A percentile compares a stretch with the other conserved stretches of the same genome.
Conservation (phyloP, 257 asterid genomes). For the Paulownia fortunei region DNA sequence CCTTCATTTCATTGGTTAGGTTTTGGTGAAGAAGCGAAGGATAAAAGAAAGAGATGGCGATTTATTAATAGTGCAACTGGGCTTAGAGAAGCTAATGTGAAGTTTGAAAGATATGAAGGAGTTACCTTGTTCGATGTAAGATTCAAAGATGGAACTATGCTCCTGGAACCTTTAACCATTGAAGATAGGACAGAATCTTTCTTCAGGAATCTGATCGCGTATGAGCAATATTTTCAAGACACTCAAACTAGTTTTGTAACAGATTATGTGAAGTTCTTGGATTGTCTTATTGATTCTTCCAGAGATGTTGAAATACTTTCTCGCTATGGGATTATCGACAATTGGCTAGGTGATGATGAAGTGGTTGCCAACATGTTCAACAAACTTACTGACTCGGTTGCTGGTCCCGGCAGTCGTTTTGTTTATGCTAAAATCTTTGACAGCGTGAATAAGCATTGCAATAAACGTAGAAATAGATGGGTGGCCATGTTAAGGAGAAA, state of each 20-base stretch:
- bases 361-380: conserved; percentile 33
- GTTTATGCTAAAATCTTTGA: not conserved
- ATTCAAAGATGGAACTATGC: not conserved
- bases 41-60: not conserved
- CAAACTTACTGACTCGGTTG: conserved; percentile 24
- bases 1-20: not conserved
- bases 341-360: conserved; percentile 39
- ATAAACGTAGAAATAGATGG: conserved; percentile 17
- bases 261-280: conserved; percentile 37
- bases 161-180: not conserved
- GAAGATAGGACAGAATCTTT: conserved; percentile 35
- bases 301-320: conserved; percentile 35
- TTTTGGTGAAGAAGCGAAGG: not conserved
- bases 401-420: not conserved
- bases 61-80: conserved; percentile 26
- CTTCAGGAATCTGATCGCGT: conserved; percentile 38
- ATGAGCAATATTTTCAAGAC: conserved; percentile 29
- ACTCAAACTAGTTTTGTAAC: conserved; percentile 13
- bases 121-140: not conserved
- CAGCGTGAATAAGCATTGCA: conserved; percentile 14
- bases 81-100: conserved; percentile 36
- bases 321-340: conserved; percentile 2
- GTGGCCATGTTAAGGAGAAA: conserved; percentile 29
- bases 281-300: conserved; percentile 38
- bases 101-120: not conserved